Conservation (phyloP, 192 early-diverging fungal species). For the Coemansia sp. region DNA sequence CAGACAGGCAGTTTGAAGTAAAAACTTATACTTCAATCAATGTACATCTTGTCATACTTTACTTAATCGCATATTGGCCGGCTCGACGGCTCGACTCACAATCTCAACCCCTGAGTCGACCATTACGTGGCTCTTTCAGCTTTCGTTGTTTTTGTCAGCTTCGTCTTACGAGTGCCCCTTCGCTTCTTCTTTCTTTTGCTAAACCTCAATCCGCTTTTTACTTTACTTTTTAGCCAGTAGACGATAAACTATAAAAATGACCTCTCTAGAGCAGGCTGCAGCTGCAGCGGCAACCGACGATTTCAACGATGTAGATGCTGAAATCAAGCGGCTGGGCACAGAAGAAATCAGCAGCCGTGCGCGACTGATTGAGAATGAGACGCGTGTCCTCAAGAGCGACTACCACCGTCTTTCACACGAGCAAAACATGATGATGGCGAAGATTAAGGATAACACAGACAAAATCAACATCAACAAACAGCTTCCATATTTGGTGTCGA, state of each 20-base stretch:
- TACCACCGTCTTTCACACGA: constrained; percentile 86
- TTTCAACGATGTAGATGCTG: constrained; percentile 80
- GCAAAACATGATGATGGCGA: constrained; percentile 80
- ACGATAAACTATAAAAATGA: constrained; percentile 21
- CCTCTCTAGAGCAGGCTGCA: constrained; percentile 52
- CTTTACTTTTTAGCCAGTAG: not conserved
- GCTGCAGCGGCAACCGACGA: constrained; percentile 42
- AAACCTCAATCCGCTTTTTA: not conserved
- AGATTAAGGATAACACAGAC: constrained; percentile 97
- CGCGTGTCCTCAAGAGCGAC: constrained; percentile 95
- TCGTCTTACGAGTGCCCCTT: no score
- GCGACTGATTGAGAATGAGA: constrained; percentile 94
- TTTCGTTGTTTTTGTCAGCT: no score
- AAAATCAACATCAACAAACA: constrained; percentile 99
- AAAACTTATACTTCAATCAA: no score
- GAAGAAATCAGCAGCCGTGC: constrained; percentile 92
- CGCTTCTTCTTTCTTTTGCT: not conserved
- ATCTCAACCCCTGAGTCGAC: constrained; percentile 3
- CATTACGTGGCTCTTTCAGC: constrained; percentile 13
- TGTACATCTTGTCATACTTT: no score
- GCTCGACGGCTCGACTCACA: not conserved
- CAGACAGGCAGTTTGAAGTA: not conserved
- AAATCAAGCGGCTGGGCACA: constrained; percentile 83
- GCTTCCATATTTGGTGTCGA: constrained; percentile 93
- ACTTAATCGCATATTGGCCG: no score